These are phyloP conservation scores for Globisporangium perplexum DNA, from an alignment of 352 stramenopile species.

Conservation along the genomic window DNA sequence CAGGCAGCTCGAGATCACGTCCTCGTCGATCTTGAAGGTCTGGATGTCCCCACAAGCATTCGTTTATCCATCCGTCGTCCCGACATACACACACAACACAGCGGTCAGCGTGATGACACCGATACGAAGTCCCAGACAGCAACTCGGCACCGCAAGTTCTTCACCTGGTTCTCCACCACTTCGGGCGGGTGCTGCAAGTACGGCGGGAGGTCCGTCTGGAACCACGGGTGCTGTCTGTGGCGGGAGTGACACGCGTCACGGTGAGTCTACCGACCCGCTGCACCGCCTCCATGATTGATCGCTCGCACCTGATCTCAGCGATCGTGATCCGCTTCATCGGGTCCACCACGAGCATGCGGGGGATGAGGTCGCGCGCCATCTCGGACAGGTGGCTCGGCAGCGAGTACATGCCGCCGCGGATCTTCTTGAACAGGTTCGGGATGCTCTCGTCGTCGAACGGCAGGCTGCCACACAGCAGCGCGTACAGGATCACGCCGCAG, in stretches of 20 bases:
- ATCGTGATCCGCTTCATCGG: slow-evolving; percentile 99
- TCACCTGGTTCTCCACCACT: slow-evolving; percentile 93
- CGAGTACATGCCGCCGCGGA: slow-evolving; percentile 96
- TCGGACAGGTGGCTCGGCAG: slow-evolving; percentile 96
- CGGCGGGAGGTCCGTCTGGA: slow-evolving; percentile 95
- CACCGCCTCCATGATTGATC: background rate
- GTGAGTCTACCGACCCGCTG: too few species aligned
- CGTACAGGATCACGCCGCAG: slow-evolving; percentile 99
- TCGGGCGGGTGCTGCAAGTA: slow-evolving; percentile 96
- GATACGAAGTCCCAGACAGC: too few species aligned
- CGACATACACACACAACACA: too few species aligned
- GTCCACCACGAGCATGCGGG: slow-evolving; percentile 98
- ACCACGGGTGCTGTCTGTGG: slow-evolving; percentile 93
- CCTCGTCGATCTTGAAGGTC: slow-evolving; percentile 79
- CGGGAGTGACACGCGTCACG: too few species aligned
- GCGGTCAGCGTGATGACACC: too few species aligned
- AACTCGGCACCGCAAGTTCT: slow-evolving; percentile 8
- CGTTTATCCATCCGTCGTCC: too few species aligned
- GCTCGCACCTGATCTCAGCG: slow-evolving; percentile 89
- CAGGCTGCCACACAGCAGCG: slow-evolving; percentile 96
- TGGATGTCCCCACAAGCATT: too few species aligned
- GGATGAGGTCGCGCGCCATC: slow-evolving; percentile 95
- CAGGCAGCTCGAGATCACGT: slow-evolving; percentile 59
- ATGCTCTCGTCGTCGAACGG: slow-evolving; percentile 99
- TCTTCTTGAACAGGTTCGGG: slow-evolving; percentile 99